A percentile compares a stretch with the other conserved stretches of the same genome.
phyloP scores from a whole-genome alignment of 805 yeast species.

The Schizosaccharomyces pombe region DNA sequence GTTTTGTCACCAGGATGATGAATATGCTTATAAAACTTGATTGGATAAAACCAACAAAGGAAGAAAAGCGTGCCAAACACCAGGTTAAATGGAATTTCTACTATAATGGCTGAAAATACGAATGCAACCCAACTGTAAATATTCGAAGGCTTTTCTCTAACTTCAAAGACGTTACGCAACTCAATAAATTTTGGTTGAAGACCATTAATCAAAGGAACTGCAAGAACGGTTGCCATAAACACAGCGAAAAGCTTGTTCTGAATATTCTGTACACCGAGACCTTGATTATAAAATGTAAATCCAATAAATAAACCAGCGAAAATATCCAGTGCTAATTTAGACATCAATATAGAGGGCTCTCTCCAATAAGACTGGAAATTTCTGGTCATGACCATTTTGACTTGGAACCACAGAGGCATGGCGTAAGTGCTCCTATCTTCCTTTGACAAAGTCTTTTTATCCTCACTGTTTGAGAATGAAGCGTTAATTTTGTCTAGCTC shows the following conservation, averaged over 20 bases:
- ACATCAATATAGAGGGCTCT: conserved; percentile 34
- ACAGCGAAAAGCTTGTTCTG: conserved; percentile 36
- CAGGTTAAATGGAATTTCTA: conserved; percentile 38
- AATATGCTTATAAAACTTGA: conserved; percentile 22
- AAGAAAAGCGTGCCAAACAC: conserved; percentile 28
- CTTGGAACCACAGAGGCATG: conserved; percentile 26
- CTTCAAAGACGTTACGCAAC: conserved; percentile 42
- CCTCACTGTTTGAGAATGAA: not conserved
- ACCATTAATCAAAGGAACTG: conserved; percentile 39
- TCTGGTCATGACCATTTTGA: conserved; percentile 21
- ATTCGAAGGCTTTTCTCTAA: conserved; percentile 44
- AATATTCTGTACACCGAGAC: conserved; percentile 28
- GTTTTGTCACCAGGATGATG: conserved; percentile 22
- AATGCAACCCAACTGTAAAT: conserved; percentile 50
- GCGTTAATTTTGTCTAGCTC: conserved; percentile 16
- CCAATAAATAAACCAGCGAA: conserved; percentile 44
- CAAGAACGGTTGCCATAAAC: conserved; percentile 33
- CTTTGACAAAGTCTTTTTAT: not conserved
- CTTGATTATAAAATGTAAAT: conserved; percentile 41
- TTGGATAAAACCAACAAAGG: conserved; percentile 30
- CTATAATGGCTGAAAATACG: conserved; percentile 28
- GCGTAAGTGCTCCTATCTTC: conserved; percentile 16
- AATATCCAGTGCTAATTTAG: conserved; percentile 30
- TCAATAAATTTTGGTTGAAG: conserved; percentile 34
- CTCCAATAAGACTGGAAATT: conserved; percentile 30